Conservation (phyloP, 2,329 filamentous ascomycete species). For the Penicillium sp. region DNA sequence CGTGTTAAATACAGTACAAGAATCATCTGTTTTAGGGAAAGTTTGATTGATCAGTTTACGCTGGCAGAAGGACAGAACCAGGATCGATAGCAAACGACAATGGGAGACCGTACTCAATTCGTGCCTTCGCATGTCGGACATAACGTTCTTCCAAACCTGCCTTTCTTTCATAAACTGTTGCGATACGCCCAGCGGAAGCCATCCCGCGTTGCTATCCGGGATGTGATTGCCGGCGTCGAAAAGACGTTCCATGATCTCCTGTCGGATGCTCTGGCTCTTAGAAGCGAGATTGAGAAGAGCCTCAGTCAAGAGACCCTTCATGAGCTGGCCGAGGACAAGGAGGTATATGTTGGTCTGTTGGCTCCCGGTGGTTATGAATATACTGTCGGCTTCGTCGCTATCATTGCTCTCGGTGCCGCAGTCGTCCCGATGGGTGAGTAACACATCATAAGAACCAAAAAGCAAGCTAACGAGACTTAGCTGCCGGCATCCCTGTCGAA, state of each 20-base stretch:
- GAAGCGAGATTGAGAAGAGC: slow-evolving; percentile 19
- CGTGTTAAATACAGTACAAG: background rate
- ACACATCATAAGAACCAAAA: accelerated
- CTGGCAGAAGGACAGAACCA: background rate
- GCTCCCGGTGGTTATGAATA: slow-evolving; percentile 39
- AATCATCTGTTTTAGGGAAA: no score
- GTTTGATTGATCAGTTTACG: no score
- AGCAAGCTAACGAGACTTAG: slow-evolving; percentile 8
- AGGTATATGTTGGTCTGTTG: slow-evolving; percentile 34
- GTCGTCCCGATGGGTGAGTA: slow-evolving; percentile 34
- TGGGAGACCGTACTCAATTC: slow-evolving; percentile 22
- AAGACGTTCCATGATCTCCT: slow-evolving; percentile 34
- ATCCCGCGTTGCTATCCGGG: slow-evolving; percentile 28
- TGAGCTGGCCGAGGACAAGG: slow-evolving; percentile 26
- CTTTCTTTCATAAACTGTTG: slow-evolving; percentile 33
- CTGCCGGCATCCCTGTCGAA: slow-evolving; percentile 27
- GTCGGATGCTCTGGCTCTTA: slow-evolving; percentile 31
- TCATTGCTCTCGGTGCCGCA: slow-evolving; percentile 34
- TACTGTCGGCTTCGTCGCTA: slow-evolving; percentile 34
- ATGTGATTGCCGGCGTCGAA: slow-evolving; percentile 32
- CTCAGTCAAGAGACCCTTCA: slow-evolving; percentile 15
- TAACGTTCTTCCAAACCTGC: slow-evolving; percentile 32
- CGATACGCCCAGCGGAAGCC: slow-evolving; percentile 28
- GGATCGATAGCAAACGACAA: slow-evolving; percentile 3
- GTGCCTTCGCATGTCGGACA: slow-evolving; percentile 30